Evolutionary conservation across 257 asterid species (phyloP).

Genomic region (Fraxinus cuspidata): DNA sequence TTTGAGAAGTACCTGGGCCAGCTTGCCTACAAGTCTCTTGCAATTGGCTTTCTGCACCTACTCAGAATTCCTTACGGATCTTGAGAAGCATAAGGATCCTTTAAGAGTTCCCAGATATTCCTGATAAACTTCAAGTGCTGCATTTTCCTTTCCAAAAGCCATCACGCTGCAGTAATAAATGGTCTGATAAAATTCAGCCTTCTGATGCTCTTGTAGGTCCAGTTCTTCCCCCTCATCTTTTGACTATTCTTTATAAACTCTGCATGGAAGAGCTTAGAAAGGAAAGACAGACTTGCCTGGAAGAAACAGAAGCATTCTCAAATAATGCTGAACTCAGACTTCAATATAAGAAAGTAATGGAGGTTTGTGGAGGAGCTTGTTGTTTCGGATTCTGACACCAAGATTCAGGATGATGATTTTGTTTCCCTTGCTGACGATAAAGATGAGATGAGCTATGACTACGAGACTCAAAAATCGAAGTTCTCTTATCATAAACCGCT

Average conservation of each 20-base stretch:
- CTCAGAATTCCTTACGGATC: slow-evolving; percentile 31
- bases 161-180: slow-evolving; percentile 45
- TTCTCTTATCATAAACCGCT: slow-evolving; percentile 47
- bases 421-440: slow-evolving; percentile 65
- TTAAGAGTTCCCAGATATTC: slow-evolving; percentile 47
- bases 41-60: slow-evolving; percentile 46
- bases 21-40: slow-evolving; percentile 47
- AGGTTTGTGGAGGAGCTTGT: slow-evolving; percentile 42
- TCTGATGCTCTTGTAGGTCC: slow-evolving; percentile 45
- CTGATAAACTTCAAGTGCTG: slow-evolving; percentile 38
- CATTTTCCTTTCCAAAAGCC: slow-evolving; percentile 51
- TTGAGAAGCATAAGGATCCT: slow-evolving; percentile 27
- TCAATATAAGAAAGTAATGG: slow-evolving; percentile 48
- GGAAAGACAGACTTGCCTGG: slow-evolving; percentile 25
- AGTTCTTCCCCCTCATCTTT: slow-evolving; percentile 53
- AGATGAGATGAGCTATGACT: slow-evolving; percentile 29
- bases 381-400: slow-evolving; percentile 27
- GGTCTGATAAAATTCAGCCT: slow-evolving; percentile 46
- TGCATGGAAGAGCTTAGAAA: slow-evolving; percentile 36
- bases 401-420: slow-evolving; percentile 31
- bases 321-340: slow-evolving; percentile 38
- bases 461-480: slow-evolving; percentile 22
- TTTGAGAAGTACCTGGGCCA: slow-evolving; percentile 43
- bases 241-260: slow-evolving; percentile 50
- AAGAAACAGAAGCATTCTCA: slow-evolving; percentile 45